Conservation (phyloP, 2,329 filamentous ascomycete genomes). For the Tricladium varicosporioides region DNA sequence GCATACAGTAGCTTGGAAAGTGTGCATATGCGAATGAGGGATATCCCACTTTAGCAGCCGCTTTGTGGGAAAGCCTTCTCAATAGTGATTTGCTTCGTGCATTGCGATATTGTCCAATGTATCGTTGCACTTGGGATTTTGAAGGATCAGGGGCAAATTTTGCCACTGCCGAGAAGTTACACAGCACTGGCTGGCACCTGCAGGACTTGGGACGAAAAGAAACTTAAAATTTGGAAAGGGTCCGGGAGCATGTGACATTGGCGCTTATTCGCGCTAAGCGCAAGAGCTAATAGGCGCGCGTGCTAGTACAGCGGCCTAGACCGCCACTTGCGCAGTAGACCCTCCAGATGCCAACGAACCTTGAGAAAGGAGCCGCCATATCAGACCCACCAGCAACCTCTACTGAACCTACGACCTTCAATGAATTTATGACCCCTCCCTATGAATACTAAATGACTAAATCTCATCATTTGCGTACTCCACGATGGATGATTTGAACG, state of each 20-base stretch:
- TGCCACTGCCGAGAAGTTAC: neutral
- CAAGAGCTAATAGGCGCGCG: too few species aligned
- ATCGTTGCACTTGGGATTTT: neutral
- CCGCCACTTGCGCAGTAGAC: too few species aligned
- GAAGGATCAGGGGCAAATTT: neutral
- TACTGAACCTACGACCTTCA: conserved; percentile 3
- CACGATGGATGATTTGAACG: conserved; percentile 61
- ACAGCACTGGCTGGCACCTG: neutral
- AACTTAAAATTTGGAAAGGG: too few species aligned
- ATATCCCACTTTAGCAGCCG: neutral
- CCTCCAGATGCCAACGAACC: neutral
- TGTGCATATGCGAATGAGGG: neutral
- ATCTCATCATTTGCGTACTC: neutral
- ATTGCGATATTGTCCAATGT: neutral
- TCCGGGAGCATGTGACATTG: too few species aligned
- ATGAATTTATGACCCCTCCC: conserved; percentile 18
- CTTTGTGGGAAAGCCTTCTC: neutral
- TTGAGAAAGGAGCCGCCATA: neutral
- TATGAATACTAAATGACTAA: conserved; percentile 14
- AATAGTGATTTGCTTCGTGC: too few species aligned
- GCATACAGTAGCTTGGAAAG: neutral
- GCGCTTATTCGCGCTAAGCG: too few species aligned
- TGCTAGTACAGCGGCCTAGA: too few species aligned
- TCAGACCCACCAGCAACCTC: neutral
- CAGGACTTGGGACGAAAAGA: too few species aligned